These are phyloP conservation scores for Lablab purpureus DNA, from an alignment of 306 rosid genomes.

Conservation along the genomic window DNA sequence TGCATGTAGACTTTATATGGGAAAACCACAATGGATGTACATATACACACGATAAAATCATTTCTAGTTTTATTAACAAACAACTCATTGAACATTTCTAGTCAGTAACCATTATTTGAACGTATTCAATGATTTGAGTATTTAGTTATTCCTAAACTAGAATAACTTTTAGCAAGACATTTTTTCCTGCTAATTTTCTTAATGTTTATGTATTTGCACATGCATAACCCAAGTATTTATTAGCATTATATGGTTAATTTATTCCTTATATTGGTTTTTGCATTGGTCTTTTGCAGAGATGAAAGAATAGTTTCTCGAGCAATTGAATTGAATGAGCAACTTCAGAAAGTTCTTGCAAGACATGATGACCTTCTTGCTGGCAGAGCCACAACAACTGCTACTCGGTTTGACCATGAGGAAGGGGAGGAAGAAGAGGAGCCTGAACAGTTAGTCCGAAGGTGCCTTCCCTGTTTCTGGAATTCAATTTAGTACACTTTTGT, in stretches of 20 bases:
- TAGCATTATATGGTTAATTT: conserved; percentile 19
- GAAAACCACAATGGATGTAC: background rate
- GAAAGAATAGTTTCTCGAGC: conserved; percentile 86
- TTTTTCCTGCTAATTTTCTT: background rate
- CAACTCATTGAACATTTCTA: background rate
- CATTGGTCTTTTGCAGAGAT: conserved; percentile 52
- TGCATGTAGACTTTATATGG: background rate
- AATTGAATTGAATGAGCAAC: conserved; percentile 86
- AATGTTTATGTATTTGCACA: background rate
- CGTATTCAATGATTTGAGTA: background rate
- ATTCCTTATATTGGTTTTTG: conserved; percentile 32
- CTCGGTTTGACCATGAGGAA: conserved; percentile 59
- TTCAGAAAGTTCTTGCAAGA: conserved; percentile 86
- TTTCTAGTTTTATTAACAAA: background rate
- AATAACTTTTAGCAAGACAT: background rate
- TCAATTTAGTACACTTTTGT: background rate
- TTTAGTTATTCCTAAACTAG: background rate
- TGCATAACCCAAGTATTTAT: conserved; percentile 1
- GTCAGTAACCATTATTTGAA: background rate
- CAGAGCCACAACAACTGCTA: conserved; percentile 55
- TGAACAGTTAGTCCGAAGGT: conserved; percentile 93
- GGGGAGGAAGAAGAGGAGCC: conserved; percentile 88
- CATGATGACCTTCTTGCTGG: conserved; percentile 84
- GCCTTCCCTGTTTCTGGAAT: conserved; percentile 5
- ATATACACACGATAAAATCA: background rate